phyloP scores from a whole-genome alignment of 305 asterid species.

The Petunia hybrid region DNA sequence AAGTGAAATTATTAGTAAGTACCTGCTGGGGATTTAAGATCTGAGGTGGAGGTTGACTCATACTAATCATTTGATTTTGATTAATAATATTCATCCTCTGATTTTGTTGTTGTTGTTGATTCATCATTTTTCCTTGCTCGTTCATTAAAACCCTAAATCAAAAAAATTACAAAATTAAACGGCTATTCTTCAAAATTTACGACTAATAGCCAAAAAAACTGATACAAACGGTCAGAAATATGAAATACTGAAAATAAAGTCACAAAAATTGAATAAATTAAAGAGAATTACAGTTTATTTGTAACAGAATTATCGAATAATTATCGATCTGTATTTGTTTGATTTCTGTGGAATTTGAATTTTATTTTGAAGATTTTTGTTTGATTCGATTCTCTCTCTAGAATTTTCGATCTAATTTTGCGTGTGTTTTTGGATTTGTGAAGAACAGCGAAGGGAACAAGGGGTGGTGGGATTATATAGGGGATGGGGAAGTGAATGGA shows the following conservation, averaged over 20 bases:
- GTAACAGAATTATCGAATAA: too few species aligned
- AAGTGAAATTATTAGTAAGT: conserved; percentile 28
- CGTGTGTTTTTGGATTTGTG: neutral
- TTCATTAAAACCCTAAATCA: conserved; percentile 42
- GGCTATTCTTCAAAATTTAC: neutral
- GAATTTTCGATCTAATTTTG: neutral
- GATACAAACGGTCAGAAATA: neutral
- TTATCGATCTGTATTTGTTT: neutral
- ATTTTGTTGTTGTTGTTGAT: conserved; percentile 41
- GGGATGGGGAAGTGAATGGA: neutral
- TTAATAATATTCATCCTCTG: conserved; percentile 53
- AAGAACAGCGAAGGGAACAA: neutral
- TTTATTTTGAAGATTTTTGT: neutral
- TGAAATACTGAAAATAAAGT: neutral
- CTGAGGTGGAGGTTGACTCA: conserved; percentile 34
- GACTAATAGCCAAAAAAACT: neutral
- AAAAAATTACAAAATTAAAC: neutral
- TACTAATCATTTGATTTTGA: conserved; percentile 49
- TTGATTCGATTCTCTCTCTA: conserved; percentile 9
- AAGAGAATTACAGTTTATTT: neutral
- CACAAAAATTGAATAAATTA: neutral
- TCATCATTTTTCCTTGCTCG: conserved; percentile 60
- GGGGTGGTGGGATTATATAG: conserved; percentile 20
- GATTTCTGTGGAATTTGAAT: neutral
- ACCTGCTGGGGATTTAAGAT: conserved; percentile 61